Percentiles rank a stretch among this genome's conserved stretches.
Evolutionary conservation across 106 monocot genomes (phyloP).

Genomic region (Allium cepa): DNA sequence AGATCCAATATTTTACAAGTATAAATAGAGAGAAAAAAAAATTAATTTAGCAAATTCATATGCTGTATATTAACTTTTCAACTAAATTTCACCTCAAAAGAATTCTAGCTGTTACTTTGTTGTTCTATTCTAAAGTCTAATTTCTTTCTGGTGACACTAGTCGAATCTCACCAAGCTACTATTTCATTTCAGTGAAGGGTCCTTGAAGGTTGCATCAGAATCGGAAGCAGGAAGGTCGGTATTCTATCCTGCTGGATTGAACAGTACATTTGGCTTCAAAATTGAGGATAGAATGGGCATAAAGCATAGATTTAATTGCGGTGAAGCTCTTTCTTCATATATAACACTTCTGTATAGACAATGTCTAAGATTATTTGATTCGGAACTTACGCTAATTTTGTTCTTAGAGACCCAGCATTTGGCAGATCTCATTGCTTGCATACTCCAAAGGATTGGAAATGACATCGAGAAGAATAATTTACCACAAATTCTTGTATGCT

Average conservation of each 20-base stretch:
- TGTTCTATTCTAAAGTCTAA: no score
- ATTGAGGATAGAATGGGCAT: conserved; percentile 72
- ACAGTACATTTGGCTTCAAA: conserved; percentile 63
- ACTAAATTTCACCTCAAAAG: no score
- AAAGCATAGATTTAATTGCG: conserved; percentile 90
- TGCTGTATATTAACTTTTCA: no score
- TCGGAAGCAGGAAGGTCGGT: conserved; percentile 27
- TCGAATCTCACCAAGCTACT: background rate
- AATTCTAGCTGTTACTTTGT: no score
- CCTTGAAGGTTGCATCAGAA: conserved; percentile 55
- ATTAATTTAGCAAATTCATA: no score
- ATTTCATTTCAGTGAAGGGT: conserved; percentile 45
- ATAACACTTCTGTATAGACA: no score
- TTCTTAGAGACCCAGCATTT: conserved; percentile 59
- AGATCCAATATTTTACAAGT: no score
- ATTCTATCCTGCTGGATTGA: conserved; percentile 29
- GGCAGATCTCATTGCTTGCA: conserved; percentile 61
- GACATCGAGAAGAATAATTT: conserved; percentile 68
- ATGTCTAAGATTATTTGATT: no score
- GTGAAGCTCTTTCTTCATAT: conserved; percentile 18
- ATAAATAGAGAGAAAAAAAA: no score
- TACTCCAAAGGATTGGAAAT: conserved; percentile 71
- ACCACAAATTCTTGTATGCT: conserved; percentile 75
- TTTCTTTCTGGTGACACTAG: no score
- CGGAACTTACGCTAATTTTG: no score